Evolutionary conservation across 306 rosid species (phyloP), one percentile per base, ranked within the genome.

Genomic region (Hippophae tibetana): DNA sequence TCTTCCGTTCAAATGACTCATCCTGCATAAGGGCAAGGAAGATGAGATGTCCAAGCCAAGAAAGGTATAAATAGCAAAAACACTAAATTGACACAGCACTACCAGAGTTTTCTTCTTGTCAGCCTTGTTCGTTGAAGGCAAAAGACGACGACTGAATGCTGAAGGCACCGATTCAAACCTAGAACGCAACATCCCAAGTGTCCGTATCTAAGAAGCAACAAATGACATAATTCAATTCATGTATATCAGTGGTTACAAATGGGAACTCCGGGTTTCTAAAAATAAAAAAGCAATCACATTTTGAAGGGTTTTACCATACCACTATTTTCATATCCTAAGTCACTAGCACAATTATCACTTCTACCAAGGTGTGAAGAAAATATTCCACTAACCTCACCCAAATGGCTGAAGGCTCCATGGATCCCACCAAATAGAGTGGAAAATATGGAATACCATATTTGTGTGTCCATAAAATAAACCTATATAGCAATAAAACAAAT

Each of bases 401-500:
- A 79, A 80, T 92, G 96, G 81, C 89, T 88, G 85, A 87, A 92
- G 63, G 96, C 96, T 67, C 98, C 98, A 59, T 71, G 59, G 78
- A 92, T 92, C 49, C 98, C 98, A 60, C 98, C 98, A 66, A 85
- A 83, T 61, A 92, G 52, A 58, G 96, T 85, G 50, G 98, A 86
- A 78, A 74, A 92, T 78, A 92, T 92, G 72, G 95, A 87, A 82
- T 92, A 92, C 96, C 98, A 92, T 78, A 92, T 87, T 87, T 92
- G 98, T 53, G 95, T 75, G 77, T 92, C 98, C 98, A 85, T 83
- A 80, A 92, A 83, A 78, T 87, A 92, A 64, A 92, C 98, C 98
- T 92, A 79, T 52, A 60, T 14, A 72, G 58, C 56, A 71, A 75
- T 60, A 58, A 66, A 70, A 60, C 60, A 74, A 52, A 49, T 61